phyloP scores from a whole-genome alignment of 2,329 filamentous ascomycete species.

The Trichophyton verrucosum region DNA sequence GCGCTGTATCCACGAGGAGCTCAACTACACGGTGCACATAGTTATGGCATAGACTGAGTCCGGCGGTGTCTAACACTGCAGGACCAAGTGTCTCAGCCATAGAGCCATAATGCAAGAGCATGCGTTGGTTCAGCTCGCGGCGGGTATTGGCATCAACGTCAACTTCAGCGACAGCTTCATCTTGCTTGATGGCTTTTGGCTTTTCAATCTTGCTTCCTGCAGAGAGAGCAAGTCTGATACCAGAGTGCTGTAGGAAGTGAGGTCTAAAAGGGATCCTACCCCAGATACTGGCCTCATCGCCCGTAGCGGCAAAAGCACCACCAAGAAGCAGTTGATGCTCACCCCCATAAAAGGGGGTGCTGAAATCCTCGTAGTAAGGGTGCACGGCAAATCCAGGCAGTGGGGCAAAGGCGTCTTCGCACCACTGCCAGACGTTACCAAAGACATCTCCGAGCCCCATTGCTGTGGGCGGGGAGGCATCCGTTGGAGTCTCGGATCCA shows the following conservation, averaged over 20 bases:
- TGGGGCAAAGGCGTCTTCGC: background rate
- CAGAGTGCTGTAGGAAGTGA: background rate
- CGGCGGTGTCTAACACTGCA: background rate
- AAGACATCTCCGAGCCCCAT: background rate
- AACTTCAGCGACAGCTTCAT: background rate
- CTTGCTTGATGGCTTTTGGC: background rate
- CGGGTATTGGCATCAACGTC: background rate
- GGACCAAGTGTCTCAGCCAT: background rate
- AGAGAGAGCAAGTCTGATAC: background rate
- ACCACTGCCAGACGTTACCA: conserved; percentile 1
- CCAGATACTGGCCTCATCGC: background rate
- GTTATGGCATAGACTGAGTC: background rate
- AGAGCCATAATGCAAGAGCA: background rate
- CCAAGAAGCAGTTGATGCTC: background rate
- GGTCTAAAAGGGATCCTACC: background rate
- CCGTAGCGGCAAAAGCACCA: background rate
- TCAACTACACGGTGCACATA: background rate
- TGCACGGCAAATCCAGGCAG: background rate
- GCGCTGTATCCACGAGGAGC: background rate
- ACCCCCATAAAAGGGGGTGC: background rate
- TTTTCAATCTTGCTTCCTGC: background rate
- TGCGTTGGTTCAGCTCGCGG: background rate
- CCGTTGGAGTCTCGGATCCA: background rate
- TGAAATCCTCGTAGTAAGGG: background rate
- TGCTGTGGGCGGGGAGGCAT: background rate